Conservation (phyloP, 148 eudicot genomes). For the Hydrangea macrophylla region DNA sequence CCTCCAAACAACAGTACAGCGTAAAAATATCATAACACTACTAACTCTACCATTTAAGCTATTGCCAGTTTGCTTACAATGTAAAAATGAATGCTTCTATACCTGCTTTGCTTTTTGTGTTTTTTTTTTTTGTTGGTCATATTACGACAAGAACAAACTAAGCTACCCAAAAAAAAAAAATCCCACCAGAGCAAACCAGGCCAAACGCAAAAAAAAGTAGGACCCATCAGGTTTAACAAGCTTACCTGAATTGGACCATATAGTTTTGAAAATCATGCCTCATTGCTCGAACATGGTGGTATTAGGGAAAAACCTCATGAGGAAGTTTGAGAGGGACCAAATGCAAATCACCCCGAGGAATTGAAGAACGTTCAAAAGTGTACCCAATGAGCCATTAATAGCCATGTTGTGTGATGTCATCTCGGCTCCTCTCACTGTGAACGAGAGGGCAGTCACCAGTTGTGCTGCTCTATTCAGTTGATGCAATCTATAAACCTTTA, state of each 20-base stretch:
- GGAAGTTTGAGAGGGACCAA: conserved; percentile 94
- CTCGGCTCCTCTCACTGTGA: conserved; percentile 95
- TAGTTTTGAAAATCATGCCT: background rate
- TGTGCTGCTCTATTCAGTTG: conserved; percentile 97
- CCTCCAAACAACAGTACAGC: no score
- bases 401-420: conserved; percentile 90
- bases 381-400: conserved; percentile 77
- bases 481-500: conserved; percentile 88
- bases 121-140: no score
- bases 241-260: background rate
- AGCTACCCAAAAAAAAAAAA: no score
- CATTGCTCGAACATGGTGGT: conserved; percentile 33
- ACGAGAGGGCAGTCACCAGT: conserved; percentile 90
- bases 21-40: no score
- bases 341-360: conserved; percentile 83
- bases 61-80: conserved; percentile 1
- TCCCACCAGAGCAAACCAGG: background rate
- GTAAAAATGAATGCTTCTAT: background rate
- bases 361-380: conserved; percentile 79
- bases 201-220: conserved; percentile 3
- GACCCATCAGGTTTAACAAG: background rate
- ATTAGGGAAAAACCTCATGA: conserved; percentile 65
- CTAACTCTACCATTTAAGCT: no score
- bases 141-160: no score
- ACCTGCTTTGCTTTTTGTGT: background rate